Evolutionary conservation across 805 yeast species (phyloP), one percentile per base, ranked within the genome.

Genomic region (Grigorovia humatica): DNA sequence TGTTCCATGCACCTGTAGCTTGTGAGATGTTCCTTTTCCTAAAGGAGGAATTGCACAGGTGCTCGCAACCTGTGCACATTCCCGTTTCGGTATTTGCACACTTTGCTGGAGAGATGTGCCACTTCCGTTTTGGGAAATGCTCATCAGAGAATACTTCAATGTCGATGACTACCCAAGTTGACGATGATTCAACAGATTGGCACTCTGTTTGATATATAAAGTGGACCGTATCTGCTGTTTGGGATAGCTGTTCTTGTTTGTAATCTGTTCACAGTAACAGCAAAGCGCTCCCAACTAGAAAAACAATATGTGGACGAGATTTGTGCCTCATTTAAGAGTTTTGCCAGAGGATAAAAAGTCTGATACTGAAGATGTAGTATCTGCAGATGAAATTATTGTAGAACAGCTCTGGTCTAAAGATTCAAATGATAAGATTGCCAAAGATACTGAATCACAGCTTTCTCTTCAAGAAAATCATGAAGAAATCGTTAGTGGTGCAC

Each of bases 261-360:
- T 23, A 3, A 23, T 23, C 27, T 23, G 27, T 23, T 23, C 27
- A 23, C 27, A 23, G 27, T 4, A 23, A 6, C 27, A 23, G 6
- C 27, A 23, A 23, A 23, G 6, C 27, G 6, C 6, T 23, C 27
- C 27, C 27, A 23, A 23, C 6, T 6, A 23, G 27, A 32, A 32
- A 32, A 32, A 2, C 44, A 35, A 27, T 38, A 38, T 38, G 42
- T 59, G 62, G 62, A 61, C 47, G 48, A 53, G 48, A 29, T 59
- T 43, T 48, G 15, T 64, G 11, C 69, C 69, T 38, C 66, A 59
- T 46, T 49, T 62, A 42, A 61, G 69, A 47, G 52, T 52, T 3
- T 46, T 65, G 11, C 55, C 58, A 17, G 57, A 55, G 27, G 57
- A 56, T 29, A 18, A n/a, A 29, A 13, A 32, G 12, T 38, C 42